Evolutionary conservation across 2,329 filamentous ascomycete species (phyloP), one percentile per base, ranked within the genome.

Genomic region (Laburnicola sp.): DNA sequence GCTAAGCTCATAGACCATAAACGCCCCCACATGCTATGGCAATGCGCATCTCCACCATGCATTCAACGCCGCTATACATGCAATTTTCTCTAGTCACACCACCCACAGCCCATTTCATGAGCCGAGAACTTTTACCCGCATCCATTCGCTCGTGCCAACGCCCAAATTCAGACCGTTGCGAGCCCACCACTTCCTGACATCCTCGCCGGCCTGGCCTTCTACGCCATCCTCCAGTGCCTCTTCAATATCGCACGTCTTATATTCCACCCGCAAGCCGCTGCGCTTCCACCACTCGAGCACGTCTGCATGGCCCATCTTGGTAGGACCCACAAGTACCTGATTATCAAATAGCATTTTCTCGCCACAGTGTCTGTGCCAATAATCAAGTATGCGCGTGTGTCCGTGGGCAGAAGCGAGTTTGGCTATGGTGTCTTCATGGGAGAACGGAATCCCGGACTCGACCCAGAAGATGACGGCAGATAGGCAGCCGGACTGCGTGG

Each of bases 211-310:
- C 3, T 78, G 74, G 1, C 79, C 83, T 32, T 84, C 83, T 3
- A 93, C 83, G 22, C 90, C 89, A 69, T 96, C 92, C 70, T 97
- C 92, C 34, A 97, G 80, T 0, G 92, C 92, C 74, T 97, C 93
- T 70, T 97, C 92, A 54, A 97, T 94, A 71, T 96, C 91, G 71
- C 91, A 96, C 1, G 91, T 96, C 71, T 93, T 92, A 74, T 96
- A 97, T 72, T 96, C 91, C 25, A 97, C 91, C 45, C 83, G 82
- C 60, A 92, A 80, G 0, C 86, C 84, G 62, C 86, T 88, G 46
- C 80, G 80, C 65, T 89, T 88, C 92, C 93, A 97, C 93, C 93
- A 97, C 69, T 96, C 90, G 6, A 97, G 77, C 22, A 96, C 91
- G 31, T 85, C 80, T 2, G 91, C 84, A 69, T 95, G 88, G 4